Percentiles rank a stretch among this genome's conserved stretches.
phyloP scores from a whole-genome alignment of 331 rosid genomes.

The Rhamnella rubrinervis region DNA sequence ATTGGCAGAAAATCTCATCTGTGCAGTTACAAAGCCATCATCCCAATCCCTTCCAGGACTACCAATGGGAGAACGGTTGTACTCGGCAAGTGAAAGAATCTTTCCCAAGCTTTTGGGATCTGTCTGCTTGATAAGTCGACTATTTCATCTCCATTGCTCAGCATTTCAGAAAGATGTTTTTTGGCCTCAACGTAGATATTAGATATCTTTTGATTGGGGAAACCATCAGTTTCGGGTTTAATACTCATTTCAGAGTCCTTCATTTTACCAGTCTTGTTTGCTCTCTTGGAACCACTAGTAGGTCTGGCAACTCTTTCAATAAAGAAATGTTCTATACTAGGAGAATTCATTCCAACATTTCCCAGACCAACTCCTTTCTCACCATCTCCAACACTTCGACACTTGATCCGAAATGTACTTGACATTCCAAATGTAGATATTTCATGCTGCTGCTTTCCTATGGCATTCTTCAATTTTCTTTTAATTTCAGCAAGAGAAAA shows the following conservation, averaged over 20 bases:
- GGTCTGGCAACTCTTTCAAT: slow-evolving; percentile 76
- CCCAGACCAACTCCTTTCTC: slow-evolving; percentile 45
- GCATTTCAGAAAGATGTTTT: slow-evolving; percentile 74
- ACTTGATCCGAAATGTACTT: slow-evolving; percentile 23
- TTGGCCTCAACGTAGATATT: slow-evolving; percentile 76
- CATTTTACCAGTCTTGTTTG: slow-evolving; percentile 40
- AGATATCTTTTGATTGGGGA: slow-evolving; percentile 46
- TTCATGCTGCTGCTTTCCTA: slow-evolving; percentile 79
- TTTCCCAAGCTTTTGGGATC: slow-evolving; percentile 75
- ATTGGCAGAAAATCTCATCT: slow-evolving; percentile 46
- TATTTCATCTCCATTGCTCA: slow-evolving; percentile 62
- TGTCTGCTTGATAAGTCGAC: slow-evolving; percentile 52
- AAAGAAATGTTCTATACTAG: slow-evolving; percentile 70
- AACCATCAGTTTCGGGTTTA: slow-evolving; percentile 44
- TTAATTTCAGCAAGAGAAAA: slow-evolving; percentile 80
- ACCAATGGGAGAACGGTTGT: slow-evolving; percentile 60
- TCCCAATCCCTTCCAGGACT: slow-evolving; percentile 84
- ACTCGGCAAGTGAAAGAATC: slow-evolving; percentile 88
- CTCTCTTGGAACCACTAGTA: slow-evolving; percentile 40
- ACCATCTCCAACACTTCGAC: slow-evolving; percentile 28
- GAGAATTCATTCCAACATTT: slow-evolving; percentile 64
- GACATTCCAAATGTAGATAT: slow-evolving; percentile 33
- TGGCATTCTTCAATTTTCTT: slow-evolving; percentile 74
- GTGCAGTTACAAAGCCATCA: slow-evolving; percentile 56
- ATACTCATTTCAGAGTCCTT: slow-evolving; percentile 45